phyloP scores from a whole-genome alignment of 1,139 yeast genomes.

The Cylindricascospora bacillispora region DNA sequence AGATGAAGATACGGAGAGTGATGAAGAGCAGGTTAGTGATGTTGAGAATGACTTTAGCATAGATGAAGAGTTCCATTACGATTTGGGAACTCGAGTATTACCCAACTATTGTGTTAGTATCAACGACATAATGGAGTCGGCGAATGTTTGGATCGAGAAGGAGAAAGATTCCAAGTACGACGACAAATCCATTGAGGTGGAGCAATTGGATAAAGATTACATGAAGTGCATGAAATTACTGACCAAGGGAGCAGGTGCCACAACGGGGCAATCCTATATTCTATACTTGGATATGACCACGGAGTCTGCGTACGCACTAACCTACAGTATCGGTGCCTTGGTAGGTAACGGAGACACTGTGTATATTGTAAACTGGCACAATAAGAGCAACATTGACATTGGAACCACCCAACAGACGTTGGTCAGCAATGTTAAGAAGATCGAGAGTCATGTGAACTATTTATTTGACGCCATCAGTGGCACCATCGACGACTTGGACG shows the following conservation, averaged over 20 bases:
- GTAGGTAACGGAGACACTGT: conserved; percentile 75
- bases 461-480: conserved; percentile 23
- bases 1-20: conserved; percentile 26
- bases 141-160: conserved; percentile 19
- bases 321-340: conserved; percentile 83
- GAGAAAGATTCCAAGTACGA: conserved; percentile 7
- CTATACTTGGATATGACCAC: conserved; percentile 76
- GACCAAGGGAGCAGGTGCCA: conserved; percentile 9
- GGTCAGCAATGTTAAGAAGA: conserved; percentile 10
- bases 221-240: conserved; percentile 17
- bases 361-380: conserved; percentile 58
- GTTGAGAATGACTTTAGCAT: conserved; percentile 29
- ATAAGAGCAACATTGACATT: conserved; percentile 5
- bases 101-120: conserved; percentile 22
- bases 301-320: conserved; percentile 75
- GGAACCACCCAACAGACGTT: conserved; percentile 7
- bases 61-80: conserved; percentile 23
- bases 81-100: conserved; percentile 23
- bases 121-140: conserved; percentile 19
- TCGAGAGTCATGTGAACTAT: conserved; percentile 15
- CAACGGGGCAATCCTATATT: conserved; percentile 47
- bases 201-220: conserved; percentile 17
- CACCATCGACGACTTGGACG: conserved; percentile 17
- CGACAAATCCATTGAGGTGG: conserved; percentile 5
- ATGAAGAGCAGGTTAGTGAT: conserved; percentile 27